Conservation (phyloP, 2,329 filamentous ascomycete species). For the Coniochaeta sp. region DNA sequence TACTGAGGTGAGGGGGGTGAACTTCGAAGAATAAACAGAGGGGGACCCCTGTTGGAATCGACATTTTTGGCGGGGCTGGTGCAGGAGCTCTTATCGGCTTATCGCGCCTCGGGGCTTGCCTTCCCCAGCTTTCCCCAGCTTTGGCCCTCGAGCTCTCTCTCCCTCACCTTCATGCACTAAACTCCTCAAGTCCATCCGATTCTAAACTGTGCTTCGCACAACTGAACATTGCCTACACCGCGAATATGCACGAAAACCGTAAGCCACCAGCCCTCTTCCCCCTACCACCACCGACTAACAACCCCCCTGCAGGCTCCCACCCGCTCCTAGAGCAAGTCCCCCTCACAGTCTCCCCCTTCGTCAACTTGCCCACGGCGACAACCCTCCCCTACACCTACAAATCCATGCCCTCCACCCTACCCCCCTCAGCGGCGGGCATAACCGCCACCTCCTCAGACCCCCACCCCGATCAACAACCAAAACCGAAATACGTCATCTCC, state of each 20-base stretch:
- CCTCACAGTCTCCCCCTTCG: conserved; percentile 88
- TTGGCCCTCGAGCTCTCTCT: no score
- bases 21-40: not conserved
- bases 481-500: conserved; percentile 69
- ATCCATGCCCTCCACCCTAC: conserved; percentile 77
- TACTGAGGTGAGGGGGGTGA: not conserved
- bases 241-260: conserved; percentile 32
- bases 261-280: conserved; percentile 5
- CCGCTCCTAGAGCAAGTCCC: conserved; percentile 87
- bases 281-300: not conserved
- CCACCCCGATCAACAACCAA: conserved; percentile 21
- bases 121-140: no score
- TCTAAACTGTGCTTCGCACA: no score
- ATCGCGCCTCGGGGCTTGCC: not conserved
- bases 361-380: conserved; percentile 80
- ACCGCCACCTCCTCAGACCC: conserved; percentile 28
- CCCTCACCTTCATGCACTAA: no score
- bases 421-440: conserved; percentile 58
- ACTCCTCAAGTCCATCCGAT: no score
- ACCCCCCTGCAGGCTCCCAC: conserved; percentile 60
- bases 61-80: not conserved
- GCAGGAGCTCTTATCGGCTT: conserved; percentile 5
- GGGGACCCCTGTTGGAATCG: not conserved
- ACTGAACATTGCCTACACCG: no score
- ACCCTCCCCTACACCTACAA: conserved; percentile 96